Evolutionary conservation across 2,329 filamentous ascomycete species (phyloP).

Genomic region (Diplodia corticola): DNA sequence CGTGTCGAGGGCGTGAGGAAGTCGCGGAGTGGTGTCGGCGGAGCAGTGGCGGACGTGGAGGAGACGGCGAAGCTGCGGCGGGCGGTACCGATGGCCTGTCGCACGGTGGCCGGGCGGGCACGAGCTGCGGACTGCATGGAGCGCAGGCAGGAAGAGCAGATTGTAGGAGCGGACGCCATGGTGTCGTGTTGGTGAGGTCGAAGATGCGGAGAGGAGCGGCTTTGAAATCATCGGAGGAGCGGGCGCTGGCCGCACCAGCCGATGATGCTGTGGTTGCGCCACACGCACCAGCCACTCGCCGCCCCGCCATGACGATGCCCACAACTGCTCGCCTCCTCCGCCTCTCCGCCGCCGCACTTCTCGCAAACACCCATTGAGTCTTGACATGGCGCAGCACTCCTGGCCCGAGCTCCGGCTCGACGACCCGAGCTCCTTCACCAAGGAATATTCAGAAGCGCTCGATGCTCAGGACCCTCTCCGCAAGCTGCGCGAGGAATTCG

Average conservation of each 20-base stretch:
- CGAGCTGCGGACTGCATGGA: slow-evolving; percentile 17
- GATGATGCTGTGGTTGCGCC: not conserved
- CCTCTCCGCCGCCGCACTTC: not conserved
- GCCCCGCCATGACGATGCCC: slow-evolving; percentile 9
- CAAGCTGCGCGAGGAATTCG: slow-evolving; percentile 64
- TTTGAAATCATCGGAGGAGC: slow-evolving; percentile 19
- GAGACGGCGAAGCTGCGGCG: slow-evolving; percentile 10
- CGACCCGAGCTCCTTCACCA: slow-evolving; percentile 31
- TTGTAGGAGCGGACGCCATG: slow-evolving; percentile 30
- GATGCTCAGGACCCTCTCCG: slow-evolving; percentile 43
- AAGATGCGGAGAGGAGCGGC: not conserved
- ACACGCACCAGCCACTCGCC: not conserved
- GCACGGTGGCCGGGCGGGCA: not conserved
- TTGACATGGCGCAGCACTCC: not conserved
- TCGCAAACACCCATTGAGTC: not conserved
- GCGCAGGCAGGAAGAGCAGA: slow-evolving; percentile 37
- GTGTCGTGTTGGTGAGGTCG: slow-evolving; percentile 1
- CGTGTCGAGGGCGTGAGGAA: not conserved
- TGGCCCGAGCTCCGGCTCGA: slow-evolving; percentile 1
- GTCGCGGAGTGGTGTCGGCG: slow-evolving; percentile 2
- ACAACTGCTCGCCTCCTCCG: not conserved
- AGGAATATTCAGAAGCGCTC: slow-evolving; percentile 34
- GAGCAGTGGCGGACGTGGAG: slow-evolving; percentile 9
- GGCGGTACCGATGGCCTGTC: not conserved
- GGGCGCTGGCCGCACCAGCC: not conserved